Evolutionary conservation across 2,329 filamentous ascomycete species (phyloP).

Genomic region (Thermothelomyces thermophilus): DNA sequence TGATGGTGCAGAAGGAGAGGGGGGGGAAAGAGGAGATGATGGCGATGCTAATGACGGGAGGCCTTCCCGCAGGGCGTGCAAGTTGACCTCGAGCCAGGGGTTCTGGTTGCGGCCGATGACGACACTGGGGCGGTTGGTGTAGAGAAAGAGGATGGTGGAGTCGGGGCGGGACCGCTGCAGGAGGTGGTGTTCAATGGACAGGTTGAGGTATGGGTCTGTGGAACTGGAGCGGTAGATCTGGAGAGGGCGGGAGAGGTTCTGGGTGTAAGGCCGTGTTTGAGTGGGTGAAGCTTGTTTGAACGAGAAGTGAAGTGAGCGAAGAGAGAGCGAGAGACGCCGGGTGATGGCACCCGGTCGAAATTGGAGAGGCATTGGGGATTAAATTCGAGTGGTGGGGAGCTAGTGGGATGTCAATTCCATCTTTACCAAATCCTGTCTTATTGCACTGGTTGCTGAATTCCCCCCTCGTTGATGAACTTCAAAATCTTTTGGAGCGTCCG

Average conservation of each 20-base stretch:
- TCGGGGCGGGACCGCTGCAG: constrained; percentile 65
- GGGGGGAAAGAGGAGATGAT: neutral
- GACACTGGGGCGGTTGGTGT: constrained; percentile 79
- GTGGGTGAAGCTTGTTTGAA: neutral
- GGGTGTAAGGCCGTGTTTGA: constrained; percentile 8
- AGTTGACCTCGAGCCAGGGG: constrained; percentile 86
- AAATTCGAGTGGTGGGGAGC: too few species aligned
- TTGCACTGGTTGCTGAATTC: too few species aligned
- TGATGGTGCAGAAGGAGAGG: too few species aligned
- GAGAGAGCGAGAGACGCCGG: neutral
- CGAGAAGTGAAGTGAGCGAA: neutral
- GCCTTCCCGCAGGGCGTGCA: constrained; percentile 48
- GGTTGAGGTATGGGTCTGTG: constrained; percentile 76
- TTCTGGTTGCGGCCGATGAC: constrained; percentile 97
- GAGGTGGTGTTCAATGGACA: constrained; percentile 88
- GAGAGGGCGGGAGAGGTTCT: constrained; percentile 24
- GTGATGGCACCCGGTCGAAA: neutral
- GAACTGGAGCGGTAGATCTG: constrained; percentile 69
- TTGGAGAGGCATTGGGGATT: constrained; percentile 1
- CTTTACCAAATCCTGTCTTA: too few species aligned
- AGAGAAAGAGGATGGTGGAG: constrained; percentile 77
- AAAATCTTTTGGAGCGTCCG: too few species aligned
- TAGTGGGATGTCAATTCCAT: too few species aligned
- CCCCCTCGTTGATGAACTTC: too few species aligned
- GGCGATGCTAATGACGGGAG: constrained; percentile 17